Evolutionary conservation across 805 yeast species (phyloP), one percentile per base, ranked within the genome.

Genomic region (Ogataea methylovora): DNA sequence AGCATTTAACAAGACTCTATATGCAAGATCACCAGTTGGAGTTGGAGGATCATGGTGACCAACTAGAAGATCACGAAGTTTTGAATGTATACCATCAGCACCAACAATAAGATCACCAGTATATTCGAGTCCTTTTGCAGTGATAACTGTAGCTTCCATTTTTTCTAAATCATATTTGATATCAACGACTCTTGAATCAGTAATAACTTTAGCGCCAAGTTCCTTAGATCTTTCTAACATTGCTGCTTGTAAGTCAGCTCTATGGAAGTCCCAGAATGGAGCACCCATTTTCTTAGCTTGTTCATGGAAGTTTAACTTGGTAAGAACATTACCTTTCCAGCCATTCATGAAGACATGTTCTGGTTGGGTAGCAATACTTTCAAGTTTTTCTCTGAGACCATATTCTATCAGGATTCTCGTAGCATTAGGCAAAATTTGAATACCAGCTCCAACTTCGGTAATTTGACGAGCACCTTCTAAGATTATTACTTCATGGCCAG

Each of bases 401-500:
- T 47, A 44, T 12, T 36, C 24, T 12, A 39, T 38, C 30, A 54
- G 33, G 19, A 54, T 49, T 25, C 48, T 39, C 2, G 48, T 38
- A 8, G 58, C 49, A n/a, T 49, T 48, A 11, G 59, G 58, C 19
- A 55, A 45, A 18, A 47, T 34, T 39, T 51, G 56, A 27, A 51
- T 47, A 15, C 56, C 56, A 12, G 57, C 57, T 9, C 57, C 57
- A 29, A 52, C 54, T 36, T 52, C 57, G 5, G 44, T 43, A 14
- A 52, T 42, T 19, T 41, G 37, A 5, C 38, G 33, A 14, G 59
- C 57, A 20, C 48, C 48, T 35, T 55, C 60, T 12, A 54, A 39
- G 10, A 55, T 33, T 6, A 35, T 32, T 4, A 51, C 59, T 8
- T 44, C 31, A 34, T 54, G 60, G 2, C 54, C 54, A 4, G 51